Evolutionary conservation across 169 alveolate species (phyloP).

Genomic region (Eimeria acervulina): DNA sequence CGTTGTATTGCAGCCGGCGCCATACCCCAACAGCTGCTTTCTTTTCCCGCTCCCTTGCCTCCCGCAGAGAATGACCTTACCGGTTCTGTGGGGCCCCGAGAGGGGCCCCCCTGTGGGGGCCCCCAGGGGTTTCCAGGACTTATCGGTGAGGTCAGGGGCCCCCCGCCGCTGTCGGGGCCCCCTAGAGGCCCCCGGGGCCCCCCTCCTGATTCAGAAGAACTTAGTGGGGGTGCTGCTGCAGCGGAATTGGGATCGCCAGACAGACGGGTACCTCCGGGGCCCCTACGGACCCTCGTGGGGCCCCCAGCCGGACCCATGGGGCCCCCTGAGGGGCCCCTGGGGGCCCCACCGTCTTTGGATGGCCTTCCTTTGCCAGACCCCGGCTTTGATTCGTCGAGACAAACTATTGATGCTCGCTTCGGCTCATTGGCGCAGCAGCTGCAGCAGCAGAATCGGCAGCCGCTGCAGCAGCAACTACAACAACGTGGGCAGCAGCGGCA

Average conservation of each 20-base stretch:
- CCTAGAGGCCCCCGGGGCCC: conserved; percentile 5
- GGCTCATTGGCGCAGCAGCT: not conserved
- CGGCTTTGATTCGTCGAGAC: not conserved
- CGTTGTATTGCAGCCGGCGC: conserved; percentile 54
- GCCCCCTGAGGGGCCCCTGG: conserved; percentile 36
- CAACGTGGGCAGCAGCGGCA: not conserved
- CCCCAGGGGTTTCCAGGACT: not conserved
- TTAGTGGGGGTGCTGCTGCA: not conserved
- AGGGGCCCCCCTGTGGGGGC: not conserved
- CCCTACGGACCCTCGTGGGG: not conserved
- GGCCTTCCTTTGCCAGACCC: not conserved
- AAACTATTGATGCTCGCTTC: not conserved
- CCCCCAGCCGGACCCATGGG: conserved; percentile 19
- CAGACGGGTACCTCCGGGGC: not conserved
- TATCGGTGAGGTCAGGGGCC: not conserved
- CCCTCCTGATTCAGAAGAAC: not conserved
- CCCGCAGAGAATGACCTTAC: not conserved
- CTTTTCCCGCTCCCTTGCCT: not conserved
- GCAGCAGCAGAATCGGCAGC: not conserved
- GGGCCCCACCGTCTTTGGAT: not conserved
- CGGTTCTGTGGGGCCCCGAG: not conserved
- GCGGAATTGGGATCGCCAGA: not conserved
- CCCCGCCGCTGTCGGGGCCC: not conserved
- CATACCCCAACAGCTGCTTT: conserved; percentile 7
- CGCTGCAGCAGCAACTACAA: not conserved